These are phyloP conservation scores for Physcomitrium patens DNA, from an alignment of 225 moss, liverwort and hornwort genomes.

Conservation along the genomic window DNA sequence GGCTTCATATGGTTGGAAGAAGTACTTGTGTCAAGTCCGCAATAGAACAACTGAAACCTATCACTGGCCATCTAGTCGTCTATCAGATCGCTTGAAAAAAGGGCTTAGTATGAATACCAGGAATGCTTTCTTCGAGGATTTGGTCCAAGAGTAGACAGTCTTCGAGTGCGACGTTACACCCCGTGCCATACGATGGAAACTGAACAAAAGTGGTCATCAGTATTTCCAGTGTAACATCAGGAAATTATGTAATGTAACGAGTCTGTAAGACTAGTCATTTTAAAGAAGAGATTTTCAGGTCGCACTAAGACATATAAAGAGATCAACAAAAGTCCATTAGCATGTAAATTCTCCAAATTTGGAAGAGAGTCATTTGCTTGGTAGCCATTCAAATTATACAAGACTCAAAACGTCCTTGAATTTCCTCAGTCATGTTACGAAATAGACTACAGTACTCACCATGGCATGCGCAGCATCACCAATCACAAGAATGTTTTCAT, in stretches of 20 bases:
- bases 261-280: no score
- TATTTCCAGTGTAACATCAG: background rate
- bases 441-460: constrained; percentile 30
- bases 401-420: no score
- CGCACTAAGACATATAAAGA: no score
- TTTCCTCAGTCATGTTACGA: background rate
- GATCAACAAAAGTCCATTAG: no score
- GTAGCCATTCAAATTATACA: no score
- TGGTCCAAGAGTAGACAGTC: constrained; percentile 53
- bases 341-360: no score
- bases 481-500: constrained; percentile 43
- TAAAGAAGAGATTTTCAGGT: no score
- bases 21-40: no score
- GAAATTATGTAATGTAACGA: background rate
- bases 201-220: constrained; percentile 20
- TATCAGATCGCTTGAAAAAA: no score
- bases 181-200: constrained; percentile 55
- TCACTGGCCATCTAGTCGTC: background rate
- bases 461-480: constrained; percentile 67
- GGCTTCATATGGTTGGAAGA: no score
- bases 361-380: no score
- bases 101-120: constrained; percentile 34
- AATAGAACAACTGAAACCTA: background rate
- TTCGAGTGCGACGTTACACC: constrained; percentile 61
- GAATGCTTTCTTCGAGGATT: constrained; percentile 36